These are phyloP conservation scores for Datisca glomerata DNA, from an alignment of 306 rosid species.

Conservation along the genomic window DNA sequence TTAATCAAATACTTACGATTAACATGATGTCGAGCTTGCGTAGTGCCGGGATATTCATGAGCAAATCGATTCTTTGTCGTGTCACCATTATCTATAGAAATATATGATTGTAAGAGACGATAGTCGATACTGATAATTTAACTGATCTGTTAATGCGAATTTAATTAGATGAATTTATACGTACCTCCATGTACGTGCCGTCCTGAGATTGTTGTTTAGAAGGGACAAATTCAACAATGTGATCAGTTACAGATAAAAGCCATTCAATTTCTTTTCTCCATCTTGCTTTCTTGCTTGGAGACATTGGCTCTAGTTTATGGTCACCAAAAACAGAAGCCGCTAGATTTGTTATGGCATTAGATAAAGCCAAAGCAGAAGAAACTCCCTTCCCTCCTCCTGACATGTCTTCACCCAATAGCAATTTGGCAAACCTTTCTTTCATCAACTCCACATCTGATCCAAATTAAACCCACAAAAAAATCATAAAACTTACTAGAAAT, in stretches of 20 bases:
- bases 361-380: constrained; percentile 89
- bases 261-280: constrained; percentile 89
- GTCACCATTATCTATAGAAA: constrained; percentile 81
- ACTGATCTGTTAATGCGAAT: too few species aligned
- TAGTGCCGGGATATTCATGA: constrained; percentile 70
- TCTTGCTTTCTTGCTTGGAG: constrained; percentile 47
- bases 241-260: constrained; percentile 84
- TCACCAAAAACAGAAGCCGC: constrained; percentile 97
- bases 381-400: constrained; percentile 98
- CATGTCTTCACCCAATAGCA: constrained; percentile 95
- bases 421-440: constrained; percentile 77
- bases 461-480: too few species aligned
- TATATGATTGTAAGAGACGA: too few species aligned
- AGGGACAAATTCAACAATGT: constrained; percentile 82
- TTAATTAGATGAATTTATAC: neutral
- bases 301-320: constrained; percentile 60
- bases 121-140: too few species aligned
- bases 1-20: constrained; percentile 36
- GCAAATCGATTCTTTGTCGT: constrained; percentile 68
- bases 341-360: constrained; percentile 83
- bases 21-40: constrained; percentile 86
- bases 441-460: constrained; percentile 55
- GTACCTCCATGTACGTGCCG: constrained; percentile 80
- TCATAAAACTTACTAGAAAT: too few species aligned
- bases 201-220: constrained; percentile 49